Percentiles rank a stretch among this genome's conserved stretches.
Evolutionary conservation across 192 early-diverging fungal genomes (phyloP).

Genomic region (Podila horticola): DNA sequence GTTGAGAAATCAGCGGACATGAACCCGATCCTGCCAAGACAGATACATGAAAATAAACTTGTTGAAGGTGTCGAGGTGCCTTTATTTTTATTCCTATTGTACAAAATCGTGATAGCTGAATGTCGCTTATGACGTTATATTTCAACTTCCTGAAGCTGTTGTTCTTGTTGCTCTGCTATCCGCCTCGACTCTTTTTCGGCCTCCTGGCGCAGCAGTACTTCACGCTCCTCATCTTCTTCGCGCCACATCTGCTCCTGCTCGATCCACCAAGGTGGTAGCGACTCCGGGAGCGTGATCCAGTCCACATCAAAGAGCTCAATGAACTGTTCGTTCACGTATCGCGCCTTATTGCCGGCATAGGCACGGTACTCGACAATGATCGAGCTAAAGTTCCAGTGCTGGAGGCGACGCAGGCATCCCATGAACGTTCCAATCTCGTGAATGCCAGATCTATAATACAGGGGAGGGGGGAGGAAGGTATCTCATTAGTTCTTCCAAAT

Average conservation of each 20-base stretch:
- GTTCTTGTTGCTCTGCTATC: background rate
- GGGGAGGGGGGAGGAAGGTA: too few relatives aligned
- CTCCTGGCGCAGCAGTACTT: constrained; percentile 19
- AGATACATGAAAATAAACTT: background rate
- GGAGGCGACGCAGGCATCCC: constrained; percentile 92
- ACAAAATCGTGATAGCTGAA: background rate
- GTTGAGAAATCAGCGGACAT: constrained; percentile 27
- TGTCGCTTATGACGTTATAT: background rate
- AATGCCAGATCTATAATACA: constrained; percentile 85
- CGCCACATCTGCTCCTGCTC: constrained; percentile 61
- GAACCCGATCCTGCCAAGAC: background rate
- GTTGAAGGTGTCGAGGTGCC: background rate
- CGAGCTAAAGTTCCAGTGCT: constrained; percentile 97
- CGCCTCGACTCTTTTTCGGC: constrained; percentile 13
- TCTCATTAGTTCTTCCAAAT: background rate
- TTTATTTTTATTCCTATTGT: background rate
- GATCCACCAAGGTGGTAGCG: constrained; percentile 85
- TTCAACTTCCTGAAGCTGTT: background rate
- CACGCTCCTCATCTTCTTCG: constrained; percentile 40
- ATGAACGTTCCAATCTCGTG: constrained; percentile 95
- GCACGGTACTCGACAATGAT: constrained; percentile 97
- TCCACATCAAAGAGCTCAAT: constrained; percentile 96
- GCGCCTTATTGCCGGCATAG: constrained; percentile 88
- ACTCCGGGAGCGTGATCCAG: constrained; percentile 83
- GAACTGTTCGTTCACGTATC: constrained; percentile 93